Evolutionary conservation across 805 yeast species (phyloP), one percentile per base, ranked within the genome.

Genomic region (Cyberlindnera amylophila): DNA sequence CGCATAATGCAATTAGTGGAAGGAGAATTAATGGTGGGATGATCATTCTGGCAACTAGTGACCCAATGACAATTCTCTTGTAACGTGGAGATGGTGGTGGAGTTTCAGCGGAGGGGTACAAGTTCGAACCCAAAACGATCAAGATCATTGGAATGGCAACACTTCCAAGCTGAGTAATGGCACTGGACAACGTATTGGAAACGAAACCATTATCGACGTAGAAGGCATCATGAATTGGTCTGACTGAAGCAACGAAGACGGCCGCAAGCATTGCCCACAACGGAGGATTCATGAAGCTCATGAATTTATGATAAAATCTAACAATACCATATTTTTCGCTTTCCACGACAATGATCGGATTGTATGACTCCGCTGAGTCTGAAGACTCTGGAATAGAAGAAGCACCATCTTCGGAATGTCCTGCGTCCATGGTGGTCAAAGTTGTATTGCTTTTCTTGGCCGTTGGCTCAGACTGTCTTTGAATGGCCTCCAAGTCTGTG

Each of bases 311-410:
- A 36, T 35, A 45, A 6, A 15, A 27, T 1, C 11, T 15, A 2
- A 16, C 28, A 10, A 42, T 14, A 28, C 21, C 16, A 6, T 9
- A 21, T 29, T 28, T 10, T 2, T 18, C 15, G 11, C 4, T 11
- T 14, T 33, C 16, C 16, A 26, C 30, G 16, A 27, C 18, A 14
- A 26, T 12, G 31, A 36, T 26, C 18, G 38, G 33, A 14, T 14
- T 21, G 21, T 30, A 26, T 7, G 39, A 27, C 6, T 31, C 14
- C 8, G 34, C n/a, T n/a, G n/a, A n/a, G n/a, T n/a, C n/a, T n/a
- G n/a, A n/a, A n/a, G n/a, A 15, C 8, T 88, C 96, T 0, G 96
- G 93, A 2, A 96, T 85, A 2, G 90, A 82, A 14, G 87, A 75
- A 1, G 91, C 87, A 13, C 95, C 95, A 27, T 67, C 64, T 53